phyloP scores from a whole-genome alignment of 495 filamentous ascomycete genomes.

The Penicillium waksmanii region DNA sequence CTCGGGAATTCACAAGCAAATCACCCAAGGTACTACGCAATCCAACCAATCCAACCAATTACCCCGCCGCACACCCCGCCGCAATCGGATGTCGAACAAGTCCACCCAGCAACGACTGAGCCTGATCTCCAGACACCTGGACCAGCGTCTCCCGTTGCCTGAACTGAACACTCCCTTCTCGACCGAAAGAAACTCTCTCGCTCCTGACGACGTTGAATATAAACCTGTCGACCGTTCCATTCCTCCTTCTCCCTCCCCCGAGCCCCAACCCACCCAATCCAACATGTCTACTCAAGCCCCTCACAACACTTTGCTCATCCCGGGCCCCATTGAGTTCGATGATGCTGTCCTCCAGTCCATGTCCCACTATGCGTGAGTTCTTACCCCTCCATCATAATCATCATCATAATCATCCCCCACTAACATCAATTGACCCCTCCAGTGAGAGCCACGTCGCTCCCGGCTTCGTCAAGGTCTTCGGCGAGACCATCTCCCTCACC shows the following conservation, averaged over 20 bases:
- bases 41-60: slow-evolving; percentile 5
- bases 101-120: slow-evolving; percentile 68
- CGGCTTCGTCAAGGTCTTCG: slow-evolving; percentile 87
- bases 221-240: slow-evolving; percentile 49
- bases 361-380: slow-evolving; percentile 86
- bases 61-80: slow-evolving; percentile 46
- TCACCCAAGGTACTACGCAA: slow-evolving; percentile 17
- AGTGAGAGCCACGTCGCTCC: slow-evolving; percentile 92
- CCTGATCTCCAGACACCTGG: slow-evolving; percentile 82
- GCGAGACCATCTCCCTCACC: slow-evolving; percentile 83
- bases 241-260: slow-evolving; percentile 29
- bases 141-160: slow-evolving; percentile 60
- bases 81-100: slow-evolving; percentile 57
- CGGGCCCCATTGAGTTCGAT: slow-evolving; percentile 97
- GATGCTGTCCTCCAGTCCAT: slow-evolving; percentile 95
- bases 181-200: slow-evolving; percentile 58
- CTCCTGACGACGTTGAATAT: slow-evolving; percentile 62
- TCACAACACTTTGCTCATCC: slow-evolving; percentile 87
- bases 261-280: slow-evolving; percentile 15
- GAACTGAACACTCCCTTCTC: slow-evolving; percentile 71
- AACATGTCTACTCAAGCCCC: slow-evolving; percentile 77
- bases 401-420: too few relatives aligned
- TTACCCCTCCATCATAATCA: neutral
- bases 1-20: slow-evolving; percentile 33
- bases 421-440: slow-evolving; percentile 11